phyloP scores from a whole-genome alignment of 179 eudicot genomes.

The Heliamphora ciliata region DNA sequence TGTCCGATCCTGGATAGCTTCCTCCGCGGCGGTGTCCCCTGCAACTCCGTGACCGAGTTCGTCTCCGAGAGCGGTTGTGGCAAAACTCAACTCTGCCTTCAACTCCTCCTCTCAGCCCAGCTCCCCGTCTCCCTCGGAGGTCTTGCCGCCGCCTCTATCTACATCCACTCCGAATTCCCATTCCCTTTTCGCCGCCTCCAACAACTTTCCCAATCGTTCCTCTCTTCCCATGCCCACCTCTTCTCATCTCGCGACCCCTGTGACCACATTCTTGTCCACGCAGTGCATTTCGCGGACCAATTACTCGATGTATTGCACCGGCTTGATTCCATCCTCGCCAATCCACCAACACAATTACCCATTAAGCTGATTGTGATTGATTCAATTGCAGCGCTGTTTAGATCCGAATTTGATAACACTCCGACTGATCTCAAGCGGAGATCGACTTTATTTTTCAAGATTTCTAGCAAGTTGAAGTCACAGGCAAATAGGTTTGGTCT shows the following conservation, averaged over 20 bases:
- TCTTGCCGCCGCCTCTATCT: slow-evolving; percentile 54
- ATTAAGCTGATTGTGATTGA: slow-evolving; percentile 63
- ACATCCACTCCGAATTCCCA: slow-evolving; percentile 70
- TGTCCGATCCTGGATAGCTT: slow-evolving; percentile 60
- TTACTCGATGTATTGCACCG: slow-evolving; percentile 71
- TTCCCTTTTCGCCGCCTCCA: slow-evolving; percentile 75
- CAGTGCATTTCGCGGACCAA: slow-evolving; percentile 48
- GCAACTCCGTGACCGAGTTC: slow-evolving; percentile 63
- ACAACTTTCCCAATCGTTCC: slow-evolving; percentile 44
- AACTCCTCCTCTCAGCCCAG: slow-evolving; percentile 74
- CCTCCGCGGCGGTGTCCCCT: slow-evolving; percentile 75
- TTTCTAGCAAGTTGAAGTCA: slow-evolving; percentile 49
- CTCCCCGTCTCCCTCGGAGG: slow-evolving; percentile 57
- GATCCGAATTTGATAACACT: slow-evolving; percentile 67
- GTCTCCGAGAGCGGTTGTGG: slow-evolving; percentile 78
- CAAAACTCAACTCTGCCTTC: slow-evolving; percentile 80
- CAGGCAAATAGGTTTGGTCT: slow-evolving; percentile 56
- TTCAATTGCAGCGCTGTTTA: slow-evolving; percentile 73
- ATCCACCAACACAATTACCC: slow-evolving; percentile 25
- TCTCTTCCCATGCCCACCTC: slow-evolving; percentile 17
- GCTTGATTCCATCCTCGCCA: slow-evolving; percentile 36
- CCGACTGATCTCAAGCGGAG: slow-evolving; percentile 50
- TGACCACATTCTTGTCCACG: slow-evolving; percentile 35
- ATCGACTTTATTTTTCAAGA: slow-evolving; percentile 59
- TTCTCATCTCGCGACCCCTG: slow-evolving; percentile 35